These are phyloP conservation scores for Mortierella sp. DNA, from an alignment of 371 early-diverging fungal genomes.

Conservation along the genomic window DNA sequence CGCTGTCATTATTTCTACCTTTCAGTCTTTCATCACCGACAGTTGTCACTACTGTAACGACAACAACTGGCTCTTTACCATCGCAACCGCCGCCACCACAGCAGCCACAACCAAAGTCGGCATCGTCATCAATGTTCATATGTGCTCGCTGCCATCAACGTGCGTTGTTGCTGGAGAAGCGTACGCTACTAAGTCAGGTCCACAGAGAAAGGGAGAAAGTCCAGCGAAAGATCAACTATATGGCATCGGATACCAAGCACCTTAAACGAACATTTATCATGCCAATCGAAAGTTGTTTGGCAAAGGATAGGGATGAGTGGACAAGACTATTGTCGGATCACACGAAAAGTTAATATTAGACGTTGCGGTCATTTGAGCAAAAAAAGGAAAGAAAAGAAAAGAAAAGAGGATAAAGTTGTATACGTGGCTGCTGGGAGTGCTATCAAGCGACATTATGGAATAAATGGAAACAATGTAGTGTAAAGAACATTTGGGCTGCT, in stretches of 20 bases:
- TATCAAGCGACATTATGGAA: neutral
- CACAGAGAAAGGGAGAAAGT: constrained; percentile 11
- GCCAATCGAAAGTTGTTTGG: constrained; percentile 9
- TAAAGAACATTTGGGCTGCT: too few species aligned
- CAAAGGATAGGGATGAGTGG: constrained; percentile 4
- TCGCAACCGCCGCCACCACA: too few species aligned
- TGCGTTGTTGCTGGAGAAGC: neutral
- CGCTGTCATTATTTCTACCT: too few species aligned
- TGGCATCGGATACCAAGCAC: constrained; percentile 9
- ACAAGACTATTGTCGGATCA: neutral
- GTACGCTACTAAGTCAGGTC: neutral
- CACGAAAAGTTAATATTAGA: too few species aligned
- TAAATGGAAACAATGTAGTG: too few species aligned
- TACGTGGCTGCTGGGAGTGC: too few species aligned
- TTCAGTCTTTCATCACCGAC: too few species aligned
- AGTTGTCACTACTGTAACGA: too few species aligned
- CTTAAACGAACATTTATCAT: constrained; percentile 16
- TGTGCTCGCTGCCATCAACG: constrained; percentile 8
- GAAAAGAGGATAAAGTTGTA: too few species aligned
- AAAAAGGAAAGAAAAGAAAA: too few species aligned
- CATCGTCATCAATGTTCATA: constrained; percentile 3
- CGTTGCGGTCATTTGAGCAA: too few species aligned
- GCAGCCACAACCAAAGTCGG: neutral
- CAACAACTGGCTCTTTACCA: too few species aligned
- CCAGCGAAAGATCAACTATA: constrained; percentile 12